Base-by-base conservation (phyloP, 2,329 filamentous ascomycete species). In the Penicillium crustosum region DNA sequence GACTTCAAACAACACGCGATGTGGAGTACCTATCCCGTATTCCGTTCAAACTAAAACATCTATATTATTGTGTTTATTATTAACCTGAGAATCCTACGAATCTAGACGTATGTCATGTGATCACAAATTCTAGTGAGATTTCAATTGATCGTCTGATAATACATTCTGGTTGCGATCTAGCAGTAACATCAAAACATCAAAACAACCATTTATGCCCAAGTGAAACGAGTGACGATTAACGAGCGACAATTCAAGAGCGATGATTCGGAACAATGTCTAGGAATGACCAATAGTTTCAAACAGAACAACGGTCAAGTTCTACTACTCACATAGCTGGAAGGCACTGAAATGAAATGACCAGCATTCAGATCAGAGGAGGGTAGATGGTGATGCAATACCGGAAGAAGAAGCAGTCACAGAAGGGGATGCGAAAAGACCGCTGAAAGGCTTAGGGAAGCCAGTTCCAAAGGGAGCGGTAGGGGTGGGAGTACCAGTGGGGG, bases 401-500 rank as follows among this genome's bases (percentile, higher is more conserved):
- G n/a, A 19, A 8, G 25, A 41, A 41, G 35, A 33, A 48, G 43
- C 23, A 38, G 29, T 4, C 12, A 33, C 41, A 19, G 23, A 39
- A 3, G 23, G 35, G 17, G 41, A 42, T 12, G 2, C 19, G 7
- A n/a, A 50, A 29, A 43, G 10, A 15, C 21, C 21, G 8, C 29
- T 27, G 17, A n/a, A 35, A 49, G 38, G 23, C 17, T 44, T 35
- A 43, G 38, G 36, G 19, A 25, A 42, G 13, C 53, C 27, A 44
- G 44, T 54, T 59, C 60, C 6, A 56, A 61, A n/a, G 45, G n/a
- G 5, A 59, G 15, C 33, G 4, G 47, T 38, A n/a, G 29, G 21
- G 7, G 53, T 58, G 7, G 54, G 50, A 4, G 62, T 49, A 19
- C 55, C 58, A 2, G 55, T 59, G 13, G 61, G 58, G 23, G 60